phyloP scores from a whole-genome alignment of 805 yeast species.

The Suhomyces canberraensis region DNA sequence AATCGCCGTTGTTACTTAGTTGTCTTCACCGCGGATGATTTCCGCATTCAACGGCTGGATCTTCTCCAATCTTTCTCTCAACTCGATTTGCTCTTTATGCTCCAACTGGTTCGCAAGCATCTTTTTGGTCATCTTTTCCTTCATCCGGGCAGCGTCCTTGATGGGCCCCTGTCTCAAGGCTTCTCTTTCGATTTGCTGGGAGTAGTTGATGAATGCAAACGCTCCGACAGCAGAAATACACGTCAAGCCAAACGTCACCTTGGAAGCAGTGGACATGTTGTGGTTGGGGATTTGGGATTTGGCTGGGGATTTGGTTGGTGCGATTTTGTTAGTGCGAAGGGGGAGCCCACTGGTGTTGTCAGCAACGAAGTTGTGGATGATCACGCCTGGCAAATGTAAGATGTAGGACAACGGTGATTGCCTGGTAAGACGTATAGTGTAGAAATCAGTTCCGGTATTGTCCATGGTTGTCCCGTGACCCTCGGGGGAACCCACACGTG shows the following conservation, averaged over 20 bases:
- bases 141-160: slow-evolving; percentile 70
- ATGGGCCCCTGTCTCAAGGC: slow-evolving; percentile 80
- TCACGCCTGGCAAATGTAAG: too few relatives aligned
- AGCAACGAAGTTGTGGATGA: too few relatives aligned
- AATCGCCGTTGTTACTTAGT: too few relatives aligned
- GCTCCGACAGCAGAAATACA: slow-evolving; percentile 55
- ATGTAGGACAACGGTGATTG: too few relatives aligned
- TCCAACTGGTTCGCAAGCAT: slow-evolving; percentile 56
- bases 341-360: too few relatives aligned
- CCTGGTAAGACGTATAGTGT: too few relatives aligned
- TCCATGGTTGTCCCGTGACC: background rate
- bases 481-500: background rate
- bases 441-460: too few relatives aligned
- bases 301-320: too few relatives aligned
- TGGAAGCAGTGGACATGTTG: slow-evolving; percentile 76
- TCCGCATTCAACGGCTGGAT: slow-evolving; percentile 55
- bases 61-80: slow-evolving; percentile 53
- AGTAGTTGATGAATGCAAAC: slow-evolving; percentile 63
- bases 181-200: slow-evolving; percentile 68
- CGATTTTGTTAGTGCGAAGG: too few relatives aligned
- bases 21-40: slow-evolving; percentile 32
- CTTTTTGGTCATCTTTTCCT: slow-evolving; percentile 45
- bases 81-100: slow-evolving; percentile 60
- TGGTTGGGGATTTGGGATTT: too few relatives aligned
- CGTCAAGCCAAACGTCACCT: slow-evolving; percentile 64